Evolutionary conservation across 2,329 filamentous ascomycete species (phyloP).

Genomic region (Penicillium sp.): DNA sequence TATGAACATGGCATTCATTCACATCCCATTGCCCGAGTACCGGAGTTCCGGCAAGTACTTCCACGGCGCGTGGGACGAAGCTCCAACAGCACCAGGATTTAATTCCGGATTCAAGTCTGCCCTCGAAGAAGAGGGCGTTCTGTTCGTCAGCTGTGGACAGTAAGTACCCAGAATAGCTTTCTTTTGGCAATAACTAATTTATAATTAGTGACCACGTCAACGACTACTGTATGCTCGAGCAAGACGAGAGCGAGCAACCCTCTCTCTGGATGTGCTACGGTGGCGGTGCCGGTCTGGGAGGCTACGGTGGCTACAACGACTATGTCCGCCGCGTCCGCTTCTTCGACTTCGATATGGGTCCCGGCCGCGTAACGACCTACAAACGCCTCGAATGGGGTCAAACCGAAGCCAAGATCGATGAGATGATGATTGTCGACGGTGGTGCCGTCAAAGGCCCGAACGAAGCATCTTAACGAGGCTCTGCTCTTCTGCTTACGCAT

Average conservation of each 20-base stretch:
- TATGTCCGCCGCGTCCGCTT: constrained; percentile 82
- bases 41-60: constrained; percentile 58
- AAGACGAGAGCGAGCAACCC: constrained; percentile 56
- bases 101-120: constrained; percentile 94
- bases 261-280: constrained; percentile 98
- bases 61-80: constrained; percentile 75
- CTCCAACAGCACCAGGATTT: constrained; percentile 80
- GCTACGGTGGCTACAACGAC: constrained; percentile 86
- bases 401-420: constrained; percentile 53
- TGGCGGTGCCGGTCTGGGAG: constrained; percentile 87
- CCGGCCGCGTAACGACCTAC: constrained; percentile 85
- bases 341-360: constrained; percentile 91
- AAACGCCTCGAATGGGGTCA: constrained; percentile 76
- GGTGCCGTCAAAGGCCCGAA: constrained; percentile 50
- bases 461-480: constrained; percentile 9
- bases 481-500: neutral
- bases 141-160: constrained; percentile 90
- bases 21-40: constrained; percentile 94
- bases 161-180: constrained; percentile 48
- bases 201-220: constrained; percentile 79
- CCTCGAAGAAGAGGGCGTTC: constrained; percentile 78
- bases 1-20: constrained; percentile 95
- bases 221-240: constrained; percentile 82
- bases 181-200: constrained; percentile 20
- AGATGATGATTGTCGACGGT: constrained; percentile 62